Percentiles rank a stretch among this genome's conserved stretches.
Evolutionary conservation across 306 rosid species (phyloP).

Genomic region (Lithocarpus polystachyus): DNA sequence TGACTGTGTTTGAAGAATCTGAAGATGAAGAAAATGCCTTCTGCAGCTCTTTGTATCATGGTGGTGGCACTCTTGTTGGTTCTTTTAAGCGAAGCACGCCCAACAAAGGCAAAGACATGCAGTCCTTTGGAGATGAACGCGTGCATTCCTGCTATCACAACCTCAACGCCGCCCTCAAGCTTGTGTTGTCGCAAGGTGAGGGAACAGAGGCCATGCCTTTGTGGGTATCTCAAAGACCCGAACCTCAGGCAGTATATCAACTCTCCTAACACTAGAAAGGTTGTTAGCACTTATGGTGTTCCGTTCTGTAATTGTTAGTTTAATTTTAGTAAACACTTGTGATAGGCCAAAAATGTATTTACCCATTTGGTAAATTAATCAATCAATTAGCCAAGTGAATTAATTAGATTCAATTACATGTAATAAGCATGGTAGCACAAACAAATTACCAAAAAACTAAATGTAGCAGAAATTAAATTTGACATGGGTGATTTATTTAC

Average conservation of each 20-base stretch:
- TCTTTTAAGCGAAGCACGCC: not conserved
- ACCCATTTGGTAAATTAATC: no score
- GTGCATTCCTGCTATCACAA: slow-evolving; percentile 7
- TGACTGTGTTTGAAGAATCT: not conserved
- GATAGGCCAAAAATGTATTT: no score
- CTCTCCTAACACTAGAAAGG: slow-evolving; percentile 43
- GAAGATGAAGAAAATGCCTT: not conserved
- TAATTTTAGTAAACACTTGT: no score
- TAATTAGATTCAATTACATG: no score
- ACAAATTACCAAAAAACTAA: no score
- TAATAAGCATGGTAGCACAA: no score
- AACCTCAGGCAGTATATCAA: slow-evolving; percentile 29
- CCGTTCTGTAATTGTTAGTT: slow-evolving; percentile 34
- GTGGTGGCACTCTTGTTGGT: not conserved
- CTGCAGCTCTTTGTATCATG: not conserved
- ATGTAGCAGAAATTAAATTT: no score
- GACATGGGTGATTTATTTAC: no score
- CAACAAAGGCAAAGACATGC: slow-evolving; percentile 12
- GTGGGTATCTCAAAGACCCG: slow-evolving; percentile 51
- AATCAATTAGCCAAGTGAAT: no score
- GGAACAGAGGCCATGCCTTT: slow-evolving; percentile 58
- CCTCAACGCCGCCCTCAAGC: slow-evolving; percentile 20
- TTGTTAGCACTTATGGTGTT: slow-evolving; percentile 39
- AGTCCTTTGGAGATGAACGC: slow-evolving; percentile 19
- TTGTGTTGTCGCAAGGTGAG: slow-evolving; percentile 43